Evolutionary conservation across 257 asterid genomes (phyloP), one percentile per base, ranked within the genome.

Genomic region (Solanum chilense): DNA sequence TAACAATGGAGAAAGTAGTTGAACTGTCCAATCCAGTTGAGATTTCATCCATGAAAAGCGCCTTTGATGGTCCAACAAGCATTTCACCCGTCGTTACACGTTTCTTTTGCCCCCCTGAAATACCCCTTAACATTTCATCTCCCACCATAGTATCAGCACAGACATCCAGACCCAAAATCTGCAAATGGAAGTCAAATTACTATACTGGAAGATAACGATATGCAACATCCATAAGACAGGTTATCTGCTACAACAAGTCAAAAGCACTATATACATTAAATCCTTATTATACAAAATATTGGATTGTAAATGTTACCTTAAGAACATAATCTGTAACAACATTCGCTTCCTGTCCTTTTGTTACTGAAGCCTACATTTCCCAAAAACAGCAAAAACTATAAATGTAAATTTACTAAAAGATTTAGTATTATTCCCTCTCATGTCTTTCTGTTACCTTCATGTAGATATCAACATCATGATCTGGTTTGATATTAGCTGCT

Each of bases 291-390:
- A 21, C 44, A 16, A 5, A 20, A 75, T 39, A 41, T n/a, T 42
- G 83, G n/a, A 42, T 76, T 44, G 64, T 4, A 77, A 77, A 44
- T 45, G 45, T 78, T 85, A 88, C 90, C 89, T 89, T 90, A 75
- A 90, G 92, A 85, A 87, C 69, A 70, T 90, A 90, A 84, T 90
- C 92, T 7, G 92, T 89, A 71, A 89, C 89, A 25, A 90, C 88
- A 83, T 52, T 89, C 16, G 91, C 91, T 87, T 90, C 91, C 44
- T 90, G 90, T 37, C 92, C 92, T 87, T 87, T 90, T 16, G 91
- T 86, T 39, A 91, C 90, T 33, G 87, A 89, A 8, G 92, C 92
- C 92, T 90, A 74, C 62, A 85, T 42, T 77, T 25, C 41, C 64
- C 20, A 37, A 44, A 77, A 44, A 75, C 35, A 41, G 41, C 12